phyloP scores from a whole-genome alignment of 129 eudicot genomes.

The Artemisia tridentata region DNA sequence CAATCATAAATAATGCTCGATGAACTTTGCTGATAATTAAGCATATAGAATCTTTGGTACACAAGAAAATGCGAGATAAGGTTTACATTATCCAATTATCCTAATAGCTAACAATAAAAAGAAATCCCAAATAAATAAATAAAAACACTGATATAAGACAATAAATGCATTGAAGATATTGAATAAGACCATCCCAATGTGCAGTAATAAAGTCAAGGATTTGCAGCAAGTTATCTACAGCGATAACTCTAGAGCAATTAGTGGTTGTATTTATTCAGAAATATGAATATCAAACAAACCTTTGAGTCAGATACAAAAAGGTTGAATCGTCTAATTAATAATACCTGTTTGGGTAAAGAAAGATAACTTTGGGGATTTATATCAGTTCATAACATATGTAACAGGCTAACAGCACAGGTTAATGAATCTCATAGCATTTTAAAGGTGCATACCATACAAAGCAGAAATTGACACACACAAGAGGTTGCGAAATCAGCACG shows the following conservation, averaged over 20 bases:
- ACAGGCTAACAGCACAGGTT: slow-evolving; percentile 17
- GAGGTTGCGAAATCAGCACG: slow-evolving; percentile 18
- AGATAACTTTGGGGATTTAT: neutral
- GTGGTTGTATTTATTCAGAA: neutral
- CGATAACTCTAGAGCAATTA: neutral
- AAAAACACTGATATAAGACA: neutral
- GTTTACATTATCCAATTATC: too few species aligned
- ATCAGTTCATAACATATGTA: slow-evolving; percentile 2
- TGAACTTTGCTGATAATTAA: neutral
- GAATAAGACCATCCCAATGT: neutral
- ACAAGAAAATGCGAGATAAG: too few species aligned
- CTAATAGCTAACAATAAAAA: too few species aligned
- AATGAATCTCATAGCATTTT: slow-evolving; percentile 1
- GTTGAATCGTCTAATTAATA: neutral
- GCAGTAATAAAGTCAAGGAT: neutral
- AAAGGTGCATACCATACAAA: neutral
- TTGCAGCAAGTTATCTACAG: neutral
- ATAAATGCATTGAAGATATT: neutral
- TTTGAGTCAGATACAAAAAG: neutral
- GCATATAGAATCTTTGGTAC: too few species aligned
- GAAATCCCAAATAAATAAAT: neutral
- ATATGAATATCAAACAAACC: slow-evolving; percentile 6
- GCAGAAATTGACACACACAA: slow-evolving; percentile 9
- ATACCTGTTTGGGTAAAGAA: slow-evolving; percentile 4
- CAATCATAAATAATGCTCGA: neutral